Base-by-base conservation (phyloP, 2,329 filamentous ascomycete species). In the Paracoccidioides brasiliensis region DNA sequence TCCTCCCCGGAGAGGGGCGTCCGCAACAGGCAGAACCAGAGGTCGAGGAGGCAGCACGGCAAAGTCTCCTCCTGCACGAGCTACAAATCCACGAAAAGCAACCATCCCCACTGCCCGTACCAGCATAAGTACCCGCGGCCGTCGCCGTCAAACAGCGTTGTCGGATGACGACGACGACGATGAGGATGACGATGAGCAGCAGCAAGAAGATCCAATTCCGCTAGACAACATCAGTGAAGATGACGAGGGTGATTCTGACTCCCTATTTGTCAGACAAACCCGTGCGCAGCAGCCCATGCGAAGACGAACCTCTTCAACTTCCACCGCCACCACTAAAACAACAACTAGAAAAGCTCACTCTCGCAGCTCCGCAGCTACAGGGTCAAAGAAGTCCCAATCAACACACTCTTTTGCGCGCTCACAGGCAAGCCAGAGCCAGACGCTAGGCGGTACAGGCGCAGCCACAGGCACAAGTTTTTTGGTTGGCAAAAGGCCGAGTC, bases 1-100 rank as follows among this genome's bases (percentile, higher is more conserved):
- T 1, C 64, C 66, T 54, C 72, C 78, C 54, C 75, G 75, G 10
- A 66, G 73, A 41, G 73, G 74, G 14, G 67, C 74, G 50, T 65
- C 71, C 5, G 68, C 70, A 14, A 66, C 72, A 15, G 58, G 46
- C 9, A 32, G 49, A 42, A 53, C 58, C n/a, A 54, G 58, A 37
- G 38, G 56, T 54, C 69, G 60, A 63, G 52, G 55, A 35, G 49
- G 49, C 7, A 50, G 49, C 14, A 9, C 45, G 8, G 32, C 45
- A 12, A 56, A 57, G 33, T 63, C 60, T 32, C 43, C 40, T 45
- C 58, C 60, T 28, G 53, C 62, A 8, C 46, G 64, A n/a, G 56
- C 67, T 4, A 61, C 68, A 10, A 59, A 66, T 22, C 61, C 68
- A 33, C 61, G 71, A 15, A 57, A 70, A 0, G 66, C 66, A 30